Percentiles rank a stretch among this genome's conserved stretches.
These are phyloP conservation scores for Metschnikowia shivogae DNA, from an alignment of 805 yeast species.

Conservation along the genomic window DNA sequence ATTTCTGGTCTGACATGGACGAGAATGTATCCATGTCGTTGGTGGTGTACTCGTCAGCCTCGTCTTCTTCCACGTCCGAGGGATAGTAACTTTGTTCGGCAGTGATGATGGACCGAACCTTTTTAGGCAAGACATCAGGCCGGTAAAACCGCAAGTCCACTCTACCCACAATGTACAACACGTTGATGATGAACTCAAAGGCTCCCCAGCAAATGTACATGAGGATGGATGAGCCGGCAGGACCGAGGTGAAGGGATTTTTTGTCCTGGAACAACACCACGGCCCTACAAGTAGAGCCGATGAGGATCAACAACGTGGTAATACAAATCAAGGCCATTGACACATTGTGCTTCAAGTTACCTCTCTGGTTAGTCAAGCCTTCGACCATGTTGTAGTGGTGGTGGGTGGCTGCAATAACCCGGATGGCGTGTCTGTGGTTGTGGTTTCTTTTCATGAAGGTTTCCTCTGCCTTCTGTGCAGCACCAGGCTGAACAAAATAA, in stretches of 20 bases:
- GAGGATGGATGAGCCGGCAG: constrained; percentile 43
- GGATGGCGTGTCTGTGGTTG: constrained; percentile 45
- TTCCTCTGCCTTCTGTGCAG: constrained; percentile 46
- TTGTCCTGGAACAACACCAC: constrained; percentile 40
- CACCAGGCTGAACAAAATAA: constrained; percentile 56
- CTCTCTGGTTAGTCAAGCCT: constrained; percentile 38
- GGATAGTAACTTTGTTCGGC: constrained; percentile 39
- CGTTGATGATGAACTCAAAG: constrained; percentile 54
- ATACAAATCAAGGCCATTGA: constrained; percentile 45
- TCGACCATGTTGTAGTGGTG: constrained; percentile 36
- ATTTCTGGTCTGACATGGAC: constrained; percentile 9
- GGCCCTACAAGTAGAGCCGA: constrained; percentile 49
- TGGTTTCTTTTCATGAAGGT: constrained; percentile 46
- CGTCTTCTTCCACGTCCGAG: constrained; percentile 27
- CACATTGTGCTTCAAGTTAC: constrained; percentile 45
- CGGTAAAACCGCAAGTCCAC: constrained; percentile 76
- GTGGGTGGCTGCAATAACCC: constrained; percentile 59
- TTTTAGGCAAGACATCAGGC: constrained; percentile 54
- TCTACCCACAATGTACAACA: constrained; percentile 57
- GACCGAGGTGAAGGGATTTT: constrained; percentile 19
- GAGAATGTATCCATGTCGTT: constrained; percentile 5
- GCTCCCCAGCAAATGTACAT: constrained; percentile 70
- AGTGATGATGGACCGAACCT: constrained; percentile 37
- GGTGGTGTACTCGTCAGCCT: constrained; percentile 7
- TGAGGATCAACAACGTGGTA: constrained; percentile 47